phyloP scores from a whole-genome alignment of 768 basidiomycete species.

The Xerocomellus chrysenteron region DNA sequence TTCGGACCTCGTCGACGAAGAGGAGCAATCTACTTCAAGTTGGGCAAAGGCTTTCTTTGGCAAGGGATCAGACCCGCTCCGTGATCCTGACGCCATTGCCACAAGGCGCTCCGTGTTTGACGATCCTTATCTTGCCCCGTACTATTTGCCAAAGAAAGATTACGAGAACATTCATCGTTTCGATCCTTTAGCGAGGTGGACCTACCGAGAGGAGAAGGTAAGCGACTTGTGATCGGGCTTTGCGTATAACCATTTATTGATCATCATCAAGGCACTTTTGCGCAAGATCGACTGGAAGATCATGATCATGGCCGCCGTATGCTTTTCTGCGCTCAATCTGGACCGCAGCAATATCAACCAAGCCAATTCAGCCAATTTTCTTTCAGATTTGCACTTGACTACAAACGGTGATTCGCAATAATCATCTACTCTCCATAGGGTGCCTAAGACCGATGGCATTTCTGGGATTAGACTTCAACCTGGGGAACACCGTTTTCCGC shows the following conservation, averaged over 20 bases:
- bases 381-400: slow-evolving; percentile 54
- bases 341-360: slow-evolving; percentile 55
- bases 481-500: slow-evolving; percentile 54
- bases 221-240: background rate
- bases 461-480: slow-evolving; percentile 46
- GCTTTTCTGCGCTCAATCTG: slow-evolving; percentile 56
- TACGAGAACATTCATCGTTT: slow-evolving; percentile 61
- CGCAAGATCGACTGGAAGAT: slow-evolving; percentile 63
- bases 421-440: background rate
- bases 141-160: slow-evolving; percentile 44
- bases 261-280: slow-evolving; percentile 38
- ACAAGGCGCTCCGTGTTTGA: slow-evolving; percentile 56
- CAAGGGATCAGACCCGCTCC: background rate
- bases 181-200: slow-evolving; percentile 59
- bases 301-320: slow-evolving; percentile 54
- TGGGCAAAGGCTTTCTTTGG: background rate
- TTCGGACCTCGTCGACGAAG: slow-evolving; percentile 7
- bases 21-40: background rate
- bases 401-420: slow-evolving; percentile 38
- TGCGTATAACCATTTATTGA: background rate
- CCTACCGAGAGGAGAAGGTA: slow-evolving; percentile 52
- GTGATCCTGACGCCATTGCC: slow-evolving; percentile 39
- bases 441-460: background rate
- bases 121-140: slow-evolving; percentile 38
- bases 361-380: slow-evolving; percentile 58